Percentiles rank a stretch among this genome's conserved stretches.
Evolutionary conservation across 768 basidiomycete species (phyloP).

Genomic region (Zangia roseola): DNA sequence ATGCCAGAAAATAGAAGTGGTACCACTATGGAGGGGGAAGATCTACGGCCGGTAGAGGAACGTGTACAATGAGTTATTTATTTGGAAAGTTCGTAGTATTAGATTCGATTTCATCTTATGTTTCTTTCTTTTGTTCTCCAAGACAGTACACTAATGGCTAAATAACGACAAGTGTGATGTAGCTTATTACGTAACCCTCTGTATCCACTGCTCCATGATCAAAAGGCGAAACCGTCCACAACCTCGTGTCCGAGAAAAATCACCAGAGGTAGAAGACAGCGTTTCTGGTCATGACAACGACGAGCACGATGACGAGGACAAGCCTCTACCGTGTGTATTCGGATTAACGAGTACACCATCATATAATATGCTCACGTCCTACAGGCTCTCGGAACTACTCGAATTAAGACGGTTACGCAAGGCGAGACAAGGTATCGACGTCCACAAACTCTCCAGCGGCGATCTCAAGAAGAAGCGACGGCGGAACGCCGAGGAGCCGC

Average conservation of each 20-base stretch:
- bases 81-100: slow-evolving; percentile 1
- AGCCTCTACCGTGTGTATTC: slow-evolving; percentile 49
- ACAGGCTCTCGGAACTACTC: slow-evolving; percentile 78
- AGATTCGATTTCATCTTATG: slow-evolving; percentile 7
- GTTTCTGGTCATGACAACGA: slow-evolving; percentile 10
- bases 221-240: slow-evolving; percentile 74
- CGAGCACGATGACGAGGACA: slow-evolving; percentile 34
- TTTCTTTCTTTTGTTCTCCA: not conserved
- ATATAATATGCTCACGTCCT: not conserved
- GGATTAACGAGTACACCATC: not conserved
- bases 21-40: not conserved
- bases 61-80: slow-evolving; percentile 14
- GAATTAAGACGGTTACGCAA: slow-evolving; percentile 77
- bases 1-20: slow-evolving; percentile 9
- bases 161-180: not conserved
- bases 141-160: too few relatives aligned
- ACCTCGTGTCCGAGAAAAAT: slow-evolving; percentile 51
- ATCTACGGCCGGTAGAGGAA: slow-evolving; percentile 10
- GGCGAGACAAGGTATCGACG: slow-evolving; percentile 80
- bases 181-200: slow-evolving; percentile 15
- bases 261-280: slow-evolving; percentile 31
- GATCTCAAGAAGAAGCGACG: slow-evolving; percentile 74
- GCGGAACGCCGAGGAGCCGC: slow-evolving; percentile 40
- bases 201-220: slow-evolving; percentile 48
- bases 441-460: slow-evolving; percentile 79